Base-by-base conservation (phyloP, 345 rosid species). In the Cardamine resedifolia region DNA sequence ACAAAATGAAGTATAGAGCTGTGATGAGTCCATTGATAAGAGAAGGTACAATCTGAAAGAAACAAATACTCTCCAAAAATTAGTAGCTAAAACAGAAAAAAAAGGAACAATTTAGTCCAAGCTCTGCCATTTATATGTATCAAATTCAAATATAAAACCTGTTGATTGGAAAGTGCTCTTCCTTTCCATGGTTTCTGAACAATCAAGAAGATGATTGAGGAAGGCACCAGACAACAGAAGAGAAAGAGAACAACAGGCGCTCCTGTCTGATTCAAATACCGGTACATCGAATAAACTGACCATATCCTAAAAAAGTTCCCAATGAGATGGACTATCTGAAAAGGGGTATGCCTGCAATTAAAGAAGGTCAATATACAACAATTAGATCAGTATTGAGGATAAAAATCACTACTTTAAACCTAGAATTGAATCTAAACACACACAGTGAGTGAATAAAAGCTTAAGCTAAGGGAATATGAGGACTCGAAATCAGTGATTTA, bases 111-210 rank as follows among this genome's bases (percentile, higher is more conserved):
- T 33, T 43, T 20, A 28, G 33, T 52, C 50, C n/a, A 44, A 39
- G 57, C 18, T 73, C 61, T 50, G 66, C 47, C 23, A 14, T 27
- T 53, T 28, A 50, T 23, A 24, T 69, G 23, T 18, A 33, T 49
- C 26, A 1, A 21, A 52, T 0, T 4, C n/a, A n/a, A n/a, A n/a
- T n/a, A n/a, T n/a, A n/a, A n/a, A 61, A 95, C 99, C 98, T 91
- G 97, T 44, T 88, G 85, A 83, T 85, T 91, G 34, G 96, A 83
- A 70, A 95, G 94, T 3, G 94, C 79, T 67, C 99, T 87, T 70
- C 98, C 99, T 81, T 86, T 95, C 99, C 99, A 95, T 58, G 99
- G 98, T 80, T 91, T 95, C 68, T 95, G 99, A 77, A 90, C 12
- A 33, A 85, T 69, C 70, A 95, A 81, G 76, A 91, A 90, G 44